Percentiles rank a stretch among this genome's conserved stretches.
Conservation (phyloP, 495 filamentous ascomycete species). For the Pyrenopolyporus hunteri region DNA sequence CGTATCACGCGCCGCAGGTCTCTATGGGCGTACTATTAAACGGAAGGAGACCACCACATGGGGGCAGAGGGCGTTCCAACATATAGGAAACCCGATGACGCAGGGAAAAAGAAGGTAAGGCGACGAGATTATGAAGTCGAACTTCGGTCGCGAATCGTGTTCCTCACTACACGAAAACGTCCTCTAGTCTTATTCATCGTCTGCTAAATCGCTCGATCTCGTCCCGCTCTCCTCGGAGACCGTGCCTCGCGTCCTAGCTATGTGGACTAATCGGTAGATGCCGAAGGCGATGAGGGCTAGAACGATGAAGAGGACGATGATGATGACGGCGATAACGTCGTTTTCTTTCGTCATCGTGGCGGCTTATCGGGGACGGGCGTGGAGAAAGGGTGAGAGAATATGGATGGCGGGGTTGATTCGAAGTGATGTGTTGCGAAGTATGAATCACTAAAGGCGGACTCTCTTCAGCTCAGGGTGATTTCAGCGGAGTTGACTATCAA, state of each 20-base stretch:
- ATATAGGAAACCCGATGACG: background rate
- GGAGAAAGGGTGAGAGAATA: background rate
- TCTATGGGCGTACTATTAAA: too few species aligned
- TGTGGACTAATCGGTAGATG: constrained; percentile 65
- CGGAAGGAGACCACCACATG: too few species aligned
- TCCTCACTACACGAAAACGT: background rate
- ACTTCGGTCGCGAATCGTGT: background rate
- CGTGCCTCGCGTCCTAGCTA: constrained; percentile 51
- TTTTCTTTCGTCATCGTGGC: constrained; percentile 67
- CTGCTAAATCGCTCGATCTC: constrained; percentile 1
- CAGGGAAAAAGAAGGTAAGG: background rate
- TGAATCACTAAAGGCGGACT: too few species aligned
- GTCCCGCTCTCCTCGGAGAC: constrained; percentile 28
- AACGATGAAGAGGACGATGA: constrained; percentile 78
- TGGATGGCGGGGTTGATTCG: background rate
- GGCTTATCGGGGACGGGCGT: too few species aligned
- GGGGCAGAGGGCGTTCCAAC: too few species aligned
- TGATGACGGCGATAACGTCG: constrained; percentile 81
- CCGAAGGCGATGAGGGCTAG: constrained; percentile 71
- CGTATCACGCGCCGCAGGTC: too few species aligned
- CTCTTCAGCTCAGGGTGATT: background rate
- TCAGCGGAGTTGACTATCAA: too few species aligned
- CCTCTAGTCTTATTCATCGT: constrained; percentile 12
- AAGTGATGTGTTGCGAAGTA: background rate
- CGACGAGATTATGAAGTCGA: background rate